Evolutionary conservation across 2,329 filamentous ascomycete species (phyloP).

Genomic region (Dichotomopilus funicola): DNA sequence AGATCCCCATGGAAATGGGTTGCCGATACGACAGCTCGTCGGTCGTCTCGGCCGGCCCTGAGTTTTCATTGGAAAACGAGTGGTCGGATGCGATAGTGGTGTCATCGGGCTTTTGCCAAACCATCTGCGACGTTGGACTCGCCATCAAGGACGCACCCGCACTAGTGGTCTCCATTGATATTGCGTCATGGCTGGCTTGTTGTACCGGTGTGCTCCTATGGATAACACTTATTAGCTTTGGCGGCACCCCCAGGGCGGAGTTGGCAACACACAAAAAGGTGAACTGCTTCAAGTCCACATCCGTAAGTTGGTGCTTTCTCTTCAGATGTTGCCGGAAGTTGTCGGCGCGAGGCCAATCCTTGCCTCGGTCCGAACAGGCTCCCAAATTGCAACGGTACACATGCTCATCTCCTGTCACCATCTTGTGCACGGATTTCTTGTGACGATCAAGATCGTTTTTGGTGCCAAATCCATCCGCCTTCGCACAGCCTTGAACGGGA

Average conservation of each 20-base stretch:
- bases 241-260: neutral
- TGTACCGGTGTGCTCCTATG: too few species aligned
- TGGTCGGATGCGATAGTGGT: neutral
- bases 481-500: constrained; percentile 45
- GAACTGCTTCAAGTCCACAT: constrained; percentile 35
- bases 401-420: constrained; percentile 35
- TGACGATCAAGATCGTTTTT: constrained; percentile 78
- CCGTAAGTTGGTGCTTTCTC: constrained; percentile 52
- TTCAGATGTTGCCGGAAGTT: constrained; percentile 79
- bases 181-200: too few species aligned
- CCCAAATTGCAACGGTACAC: constrained; percentile 54
- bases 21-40: neutral
- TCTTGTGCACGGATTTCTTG: constrained; percentile 60
- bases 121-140: neutral
- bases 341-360: constrained; percentile 74
- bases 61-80: neutral
- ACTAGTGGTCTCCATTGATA: neutral
- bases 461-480: constrained; percentile 65
- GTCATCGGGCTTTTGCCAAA: constrained; percentile 8
- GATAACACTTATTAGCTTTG: too few species aligned
- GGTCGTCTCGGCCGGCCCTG: neutral
- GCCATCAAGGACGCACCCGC: neutral
- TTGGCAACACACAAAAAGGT: constrained; percentile 25
- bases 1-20: neutral
- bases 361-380: constrained; percentile 53